phyloP scores from a whole-genome alignment of 2,329 filamentous ascomycete genomes.

The Fusarium brevicatenulatum region DNA sequence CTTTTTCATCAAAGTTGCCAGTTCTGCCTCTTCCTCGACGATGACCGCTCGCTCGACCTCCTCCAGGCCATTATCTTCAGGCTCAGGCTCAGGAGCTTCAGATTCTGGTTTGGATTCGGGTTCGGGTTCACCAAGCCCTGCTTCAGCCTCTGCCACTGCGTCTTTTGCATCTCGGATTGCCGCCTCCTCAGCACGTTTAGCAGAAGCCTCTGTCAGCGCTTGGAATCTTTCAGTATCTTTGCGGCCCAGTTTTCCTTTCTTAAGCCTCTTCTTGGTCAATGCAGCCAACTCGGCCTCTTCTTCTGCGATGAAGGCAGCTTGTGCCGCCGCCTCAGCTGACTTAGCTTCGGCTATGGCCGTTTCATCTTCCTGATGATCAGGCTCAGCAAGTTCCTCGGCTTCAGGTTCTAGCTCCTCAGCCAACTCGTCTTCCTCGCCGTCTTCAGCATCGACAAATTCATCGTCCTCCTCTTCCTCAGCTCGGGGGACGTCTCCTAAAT shows the following conservation, averaged over 20 bases:
- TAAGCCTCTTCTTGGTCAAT: conserved; percentile 50
- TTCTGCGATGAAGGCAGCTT: conserved; percentile 40
- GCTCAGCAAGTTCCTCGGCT: not conserved
- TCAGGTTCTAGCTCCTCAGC: conserved; percentile 1
- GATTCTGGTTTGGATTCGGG: conserved; percentile 44
- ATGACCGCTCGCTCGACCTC: conserved; percentile 43
- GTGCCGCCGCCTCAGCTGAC: conserved; percentile 11
- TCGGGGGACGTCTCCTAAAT: conserved; percentile 45
- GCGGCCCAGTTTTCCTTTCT: conserved; percentile 47
- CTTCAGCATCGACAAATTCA: conserved; percentile 32
- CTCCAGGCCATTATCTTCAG: conserved; percentile 17
- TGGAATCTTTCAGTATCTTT: conserved; percentile 38
- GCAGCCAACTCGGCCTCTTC: conserved; percentile 56
- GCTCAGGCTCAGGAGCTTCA: conserved; percentile 38
- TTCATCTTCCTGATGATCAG: conserved; percentile 45
- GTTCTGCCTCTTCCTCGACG: conserved; percentile 52
- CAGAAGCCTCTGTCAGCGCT: conserved; percentile 13
- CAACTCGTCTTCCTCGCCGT: conserved; percentile 18
- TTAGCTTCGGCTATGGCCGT: conserved; percentile 29
- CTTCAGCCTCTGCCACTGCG: conserved; percentile 47
- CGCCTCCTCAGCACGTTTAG: conserved; percentile 22
- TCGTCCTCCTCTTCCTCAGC: conserved; percentile 47
- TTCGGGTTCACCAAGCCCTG: conserved; percentile 28
- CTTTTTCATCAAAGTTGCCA: conserved; percentile 51
- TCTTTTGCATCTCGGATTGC: conserved; percentile 26